These are phyloP conservation scores for Pestalotiopsis sp. DNA, from an alignment of 2,329 filamentous ascomycete genomes.

Conservation along the genomic window DNA sequence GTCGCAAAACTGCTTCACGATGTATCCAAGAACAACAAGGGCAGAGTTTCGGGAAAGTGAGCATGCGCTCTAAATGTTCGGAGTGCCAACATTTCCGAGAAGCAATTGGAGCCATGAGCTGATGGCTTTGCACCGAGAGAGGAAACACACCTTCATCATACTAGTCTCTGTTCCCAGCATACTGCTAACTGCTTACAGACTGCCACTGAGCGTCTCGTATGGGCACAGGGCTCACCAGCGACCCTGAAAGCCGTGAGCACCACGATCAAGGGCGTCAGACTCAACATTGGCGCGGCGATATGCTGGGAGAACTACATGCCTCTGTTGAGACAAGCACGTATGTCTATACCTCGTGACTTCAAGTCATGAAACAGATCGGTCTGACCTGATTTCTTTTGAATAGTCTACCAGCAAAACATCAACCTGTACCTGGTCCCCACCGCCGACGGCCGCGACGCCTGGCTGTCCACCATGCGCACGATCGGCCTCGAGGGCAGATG, in stretches of 20 bases:
- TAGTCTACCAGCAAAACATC: constrained; percentile 83
- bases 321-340: background rate
- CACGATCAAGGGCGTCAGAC: constrained; percentile 73
- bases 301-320: constrained; percentile 91
- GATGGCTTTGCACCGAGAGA: background rate
- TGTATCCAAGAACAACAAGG: background rate
- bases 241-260: constrained; percentile 81
- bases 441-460: constrained; percentile 81
- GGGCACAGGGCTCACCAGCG: constrained; percentile 81
- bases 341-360: background rate
- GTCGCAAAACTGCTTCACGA: background rate
- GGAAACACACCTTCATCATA: background rate
- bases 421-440: constrained; percentile 92
- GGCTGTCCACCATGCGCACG: constrained; percentile 81
- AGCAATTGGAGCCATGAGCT: background rate
- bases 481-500: constrained; percentile 80
- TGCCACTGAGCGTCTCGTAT: constrained; percentile 79
- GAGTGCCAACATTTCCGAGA: too few relatives aligned
- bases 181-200: constrained; percentile 52
- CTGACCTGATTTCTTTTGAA: background rate
- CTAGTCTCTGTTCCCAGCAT: background rate
- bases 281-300: constrained; percentile 85
- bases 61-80: too few relatives aligned
- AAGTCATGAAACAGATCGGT: constrained; percentile 55
- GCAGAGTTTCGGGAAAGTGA: too few relatives aligned